Conservation (phyloP, 306 rosid species). For the Senna tora region DNA sequence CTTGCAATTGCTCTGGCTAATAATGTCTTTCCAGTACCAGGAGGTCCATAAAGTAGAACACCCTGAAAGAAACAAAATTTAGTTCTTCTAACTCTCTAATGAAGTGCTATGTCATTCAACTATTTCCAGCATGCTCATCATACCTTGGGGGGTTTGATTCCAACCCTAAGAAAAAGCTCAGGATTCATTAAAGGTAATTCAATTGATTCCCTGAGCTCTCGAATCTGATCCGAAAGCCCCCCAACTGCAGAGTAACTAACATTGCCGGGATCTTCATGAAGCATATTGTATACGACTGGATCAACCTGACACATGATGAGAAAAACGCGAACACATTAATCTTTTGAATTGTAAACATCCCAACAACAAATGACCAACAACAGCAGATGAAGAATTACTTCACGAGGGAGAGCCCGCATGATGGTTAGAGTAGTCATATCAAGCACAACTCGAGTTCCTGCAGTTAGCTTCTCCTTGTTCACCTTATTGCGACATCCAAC, state of each 20-base stretch:
- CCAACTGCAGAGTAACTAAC: conserved; percentile 88
- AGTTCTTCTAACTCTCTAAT: background rate
- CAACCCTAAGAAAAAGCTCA: conserved; percentile 80
- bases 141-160: conserved; percentile 91
- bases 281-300: conserved; percentile 74
- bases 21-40: conserved; percentile 85
- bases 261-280: conserved; percentile 84
- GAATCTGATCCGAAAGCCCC: conserved; percentile 82
- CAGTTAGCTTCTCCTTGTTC: conserved; percentile 69
- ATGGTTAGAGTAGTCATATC: conserved; percentile 72
- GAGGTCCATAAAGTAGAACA: conserved; percentile 95
- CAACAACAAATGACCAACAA: background rate
- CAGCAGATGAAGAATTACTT: conserved; percentile 48
- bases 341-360: background rate
- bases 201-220: conserved; percentile 75
- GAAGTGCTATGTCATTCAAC: background rate
- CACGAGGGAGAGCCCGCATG: conserved; percentile 80
- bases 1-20: conserved; percentile 93
- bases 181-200: conserved; percentile 88
- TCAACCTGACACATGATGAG: conserved; percentile 57
- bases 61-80: conserved; percentile 48
- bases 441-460: conserved; percentile 78
- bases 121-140: background rate
- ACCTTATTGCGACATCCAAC: conserved; percentile 79
- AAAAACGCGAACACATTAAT: background rate